Base-by-base conservation (phyloP, 108 stramenopile genomes). In the Nitzschia sp. region DNA sequence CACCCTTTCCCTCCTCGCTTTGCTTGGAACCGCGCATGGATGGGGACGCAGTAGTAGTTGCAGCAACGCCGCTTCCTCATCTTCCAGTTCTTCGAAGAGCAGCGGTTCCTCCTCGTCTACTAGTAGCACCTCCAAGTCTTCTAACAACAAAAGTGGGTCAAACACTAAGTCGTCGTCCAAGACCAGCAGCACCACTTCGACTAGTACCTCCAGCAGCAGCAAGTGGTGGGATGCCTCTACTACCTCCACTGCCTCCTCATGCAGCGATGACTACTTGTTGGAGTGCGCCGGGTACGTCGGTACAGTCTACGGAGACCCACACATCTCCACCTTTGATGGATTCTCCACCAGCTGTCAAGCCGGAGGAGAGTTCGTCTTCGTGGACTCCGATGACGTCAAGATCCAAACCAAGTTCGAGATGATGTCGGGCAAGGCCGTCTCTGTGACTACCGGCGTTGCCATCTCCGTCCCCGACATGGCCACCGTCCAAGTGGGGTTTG, bases 261-360 rank as follows among this genome's bases (percentile, higher is more conserved):
- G 17, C 17, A 48, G 17, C n/a, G 46, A 48, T 6, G 53, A 54
- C 22, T 24, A 24, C 53, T 25, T 54, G 24, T 12, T 21, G 12
- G 19, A 20, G 24, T 54, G 53, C 21, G 24, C 53, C 12, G 53
- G 53, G 6, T 54, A 54, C 53, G 53, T 54, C 8, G 53, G 53
- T 7, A 20, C 53, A 1, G 19, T 54, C 21, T 54, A 25, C 38
- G 64, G 64, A 11, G 64, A 65, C 34, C 64, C 64, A 2, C 64
- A 65, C 38, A 10, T 65, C 15, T 15, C 37, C 0, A 65, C 64
- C 3, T 65, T 65, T 52, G 64, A 65, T 39, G 34, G 51, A 3
- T 26, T 10, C 29, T 9, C 12, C 9, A 52, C n/a, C 64, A n/a
- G n/a, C 34, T 65, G 64, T 26, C 64, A 65, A 26, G 51, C 14